Base-by-base conservation (phyloP, 106 monocot species). In the Acanthochlamys bracteata region DNA sequence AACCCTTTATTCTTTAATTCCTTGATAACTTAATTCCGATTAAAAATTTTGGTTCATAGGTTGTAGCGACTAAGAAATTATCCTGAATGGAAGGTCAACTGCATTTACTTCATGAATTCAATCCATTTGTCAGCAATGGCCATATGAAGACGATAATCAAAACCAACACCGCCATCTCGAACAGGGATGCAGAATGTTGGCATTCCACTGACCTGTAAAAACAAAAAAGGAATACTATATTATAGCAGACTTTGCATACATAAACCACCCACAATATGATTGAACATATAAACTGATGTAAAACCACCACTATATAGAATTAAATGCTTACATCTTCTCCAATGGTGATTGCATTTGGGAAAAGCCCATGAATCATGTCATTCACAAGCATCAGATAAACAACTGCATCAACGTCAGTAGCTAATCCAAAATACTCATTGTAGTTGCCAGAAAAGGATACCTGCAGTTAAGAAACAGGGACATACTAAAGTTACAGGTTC, bases 91-190 rank as follows among this genome's bases (percentile, higher is more conserved):
- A 49, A n/a, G 2, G 10, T 14, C 17, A 17, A 17, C 17, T 14
- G 3, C 20, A 57, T 84, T 85, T 80, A 98, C 96, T 98, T 69
- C 21, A 98, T 78, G 67, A 98, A 66, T 72, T 98, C 91, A 67
- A 98, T 98, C 96, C 96, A 98, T 72, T 98, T 98, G 72, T 98
- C 96, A 67, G 96, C 80, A 64, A 91, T 39, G 33, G 96, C 96
- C 96, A 98, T 98, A 47, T 98, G 96, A 78, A 98, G 91, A 25
- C 96, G 88, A 76, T 88, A 98, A 65, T 98, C 60, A 74, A 98
- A 98, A 27, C 96, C 96, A 17, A 98, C 67, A 40, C 96, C 96
- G 54, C 96, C 96, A 83, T 98, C 88, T 77, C 72, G 54, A 75
- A 91, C 70, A 64, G 96, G 88, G 64, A 98, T 68, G 72, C 82